A percentile compares a stretch with the other conserved stretches of the same genome.
phyloP scores from a whole-genome alignment of 2,329 filamentous ascomycete species.

The Coniella lustricola region DNA sequence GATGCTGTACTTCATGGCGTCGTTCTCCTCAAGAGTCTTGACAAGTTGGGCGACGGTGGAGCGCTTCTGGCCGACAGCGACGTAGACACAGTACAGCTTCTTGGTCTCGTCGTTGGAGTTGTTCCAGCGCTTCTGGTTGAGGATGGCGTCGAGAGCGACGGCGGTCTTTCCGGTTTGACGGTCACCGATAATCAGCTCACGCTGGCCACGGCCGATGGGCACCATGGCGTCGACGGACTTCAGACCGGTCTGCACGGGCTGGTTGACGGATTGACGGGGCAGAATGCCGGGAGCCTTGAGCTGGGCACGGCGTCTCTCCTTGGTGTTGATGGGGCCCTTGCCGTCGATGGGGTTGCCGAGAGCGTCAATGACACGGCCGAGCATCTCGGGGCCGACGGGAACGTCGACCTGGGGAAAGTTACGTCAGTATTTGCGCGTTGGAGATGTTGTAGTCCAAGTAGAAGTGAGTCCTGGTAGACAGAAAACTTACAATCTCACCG shows the following conservation, averaged over 20 bases:
- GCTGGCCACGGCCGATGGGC: constrained; percentile 98
- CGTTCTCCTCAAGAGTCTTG: constrained; percentile 99
- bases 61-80: constrained; percentile 98
- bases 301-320: constrained; percentile 90
- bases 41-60: constrained; percentile 98
- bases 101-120: constrained; percentile 75
- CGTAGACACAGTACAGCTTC: constrained; percentile 99
- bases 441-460: too few species aligned
- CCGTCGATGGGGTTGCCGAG: constrained; percentile 99
- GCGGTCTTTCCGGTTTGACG: constrained; percentile 99
- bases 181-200: constrained; percentile 99
- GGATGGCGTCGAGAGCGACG: constrained; percentile 93
- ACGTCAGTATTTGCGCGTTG: constrained; percentile 17
- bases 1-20: constrained; percentile 97
- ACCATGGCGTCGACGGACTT: constrained; percentile 99
- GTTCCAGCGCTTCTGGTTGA: constrained; percentile 99
- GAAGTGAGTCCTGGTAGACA: neutral
- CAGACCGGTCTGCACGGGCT: constrained; percentile 98
- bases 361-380: constrained; percentile 97
- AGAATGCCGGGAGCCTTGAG: constrained; percentile 98
- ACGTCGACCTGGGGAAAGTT: constrained; percentile 72
- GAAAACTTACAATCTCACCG: constrained; percentile 82
- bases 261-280: constrained; percentile 91
- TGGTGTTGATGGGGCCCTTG: constrained; percentile 94
- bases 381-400: constrained; percentile 83